A percentile compares a stretch with the other conserved stretches of the same genome.
Conservation (phyloP, 495 filamentous ascomycete genomes). For the Venustampulla echinocandica region DNA sequence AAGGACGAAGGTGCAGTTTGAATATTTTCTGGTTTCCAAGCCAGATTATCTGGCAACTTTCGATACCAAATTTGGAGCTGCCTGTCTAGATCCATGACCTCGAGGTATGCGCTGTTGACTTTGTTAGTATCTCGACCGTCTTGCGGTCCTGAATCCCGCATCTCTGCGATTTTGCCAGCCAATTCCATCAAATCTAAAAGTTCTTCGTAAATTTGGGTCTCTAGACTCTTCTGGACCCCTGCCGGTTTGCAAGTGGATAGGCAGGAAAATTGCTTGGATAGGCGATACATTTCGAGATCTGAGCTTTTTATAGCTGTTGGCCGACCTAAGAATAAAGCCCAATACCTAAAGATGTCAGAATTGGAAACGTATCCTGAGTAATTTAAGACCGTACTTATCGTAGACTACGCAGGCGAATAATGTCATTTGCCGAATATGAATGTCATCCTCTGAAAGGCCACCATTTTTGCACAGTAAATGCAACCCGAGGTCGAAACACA, state of each 20-base stretch:
- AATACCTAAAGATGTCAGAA: constrained; percentile 21
- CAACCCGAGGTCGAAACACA: constrained; percentile 43
- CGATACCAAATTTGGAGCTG: constrained; percentile 45
- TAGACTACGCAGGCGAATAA: constrained; percentile 43
- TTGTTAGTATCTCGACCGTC: constrained; percentile 27
- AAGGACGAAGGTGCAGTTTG: constrained; percentile 39
- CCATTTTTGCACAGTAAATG: constrained; percentile 32
- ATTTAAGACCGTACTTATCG: constrained; percentile 28
- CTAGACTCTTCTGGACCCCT: constrained; percentile 25
- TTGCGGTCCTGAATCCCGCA: constrained; percentile 19
- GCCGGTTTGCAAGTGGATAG: constrained; percentile 24
- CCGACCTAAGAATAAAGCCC: constrained; percentile 42
- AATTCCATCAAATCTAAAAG: constrained; percentile 44
- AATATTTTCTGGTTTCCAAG: constrained; percentile 41
- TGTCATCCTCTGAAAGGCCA: constrained; percentile 32
- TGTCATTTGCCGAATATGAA: constrained; percentile 35
- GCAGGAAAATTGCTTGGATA: constrained; percentile 31
- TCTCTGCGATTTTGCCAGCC: constrained; percentile 40
- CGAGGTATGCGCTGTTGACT: constrained; percentile 34
- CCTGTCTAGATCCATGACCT: constrained; percentile 37
- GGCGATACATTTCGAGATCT: constrained; percentile 38
- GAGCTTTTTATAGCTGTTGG: constrained; percentile 42
- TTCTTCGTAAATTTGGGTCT: constrained; percentile 36
- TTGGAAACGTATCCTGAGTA: background rate
- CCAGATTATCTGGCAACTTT: constrained; percentile 35